Conservation (phyloP, 2,329 filamentous ascomycete species). For the Rosellinia necatrix region DNA sequence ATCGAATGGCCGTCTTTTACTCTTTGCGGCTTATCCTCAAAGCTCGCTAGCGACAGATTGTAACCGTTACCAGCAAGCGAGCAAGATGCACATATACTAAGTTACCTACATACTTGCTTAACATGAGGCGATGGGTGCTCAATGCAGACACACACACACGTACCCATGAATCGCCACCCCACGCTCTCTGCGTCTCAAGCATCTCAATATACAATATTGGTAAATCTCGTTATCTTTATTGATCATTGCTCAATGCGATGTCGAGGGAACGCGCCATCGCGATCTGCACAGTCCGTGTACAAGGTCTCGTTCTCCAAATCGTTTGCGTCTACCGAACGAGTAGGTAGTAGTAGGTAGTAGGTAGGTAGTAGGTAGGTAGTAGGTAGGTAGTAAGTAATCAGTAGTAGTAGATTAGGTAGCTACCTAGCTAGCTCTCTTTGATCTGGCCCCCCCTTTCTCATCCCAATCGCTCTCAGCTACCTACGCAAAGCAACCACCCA, state of each 20-base stretch:
- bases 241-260: neutral
- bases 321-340: too few relatives aligned
- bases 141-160: too few relatives aligned
- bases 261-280: neutral
- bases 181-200: too few relatives aligned
- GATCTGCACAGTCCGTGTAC: neutral
- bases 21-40: neutral
- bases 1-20: neutral
- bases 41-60: constrained; percentile 2
- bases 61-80: constrained; percentile 3
- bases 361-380: too few relatives aligned
- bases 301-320: neutral
- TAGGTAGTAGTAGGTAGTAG: too few relatives aligned
- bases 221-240: neutral
- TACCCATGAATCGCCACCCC: too few relatives aligned
- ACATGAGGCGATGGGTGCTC: too few relatives aligned
- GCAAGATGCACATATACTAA: too few relatives aligned
- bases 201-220: neutral
- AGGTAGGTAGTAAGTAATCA: too few relatives aligned
- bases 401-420: neutral
- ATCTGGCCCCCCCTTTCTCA: constrained; percentile 7
- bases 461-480: constrained; percentile 13
- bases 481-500: neutral
- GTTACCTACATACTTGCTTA: too few relatives aligned
- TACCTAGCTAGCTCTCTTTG: too few relatives aligned